Percentiles rank a stretch among this genome's conserved stretches.
Evolutionary conservation across 2,329 filamentous ascomycete genomes (phyloP).

Genomic region (Monosporascus sp.): DNA sequence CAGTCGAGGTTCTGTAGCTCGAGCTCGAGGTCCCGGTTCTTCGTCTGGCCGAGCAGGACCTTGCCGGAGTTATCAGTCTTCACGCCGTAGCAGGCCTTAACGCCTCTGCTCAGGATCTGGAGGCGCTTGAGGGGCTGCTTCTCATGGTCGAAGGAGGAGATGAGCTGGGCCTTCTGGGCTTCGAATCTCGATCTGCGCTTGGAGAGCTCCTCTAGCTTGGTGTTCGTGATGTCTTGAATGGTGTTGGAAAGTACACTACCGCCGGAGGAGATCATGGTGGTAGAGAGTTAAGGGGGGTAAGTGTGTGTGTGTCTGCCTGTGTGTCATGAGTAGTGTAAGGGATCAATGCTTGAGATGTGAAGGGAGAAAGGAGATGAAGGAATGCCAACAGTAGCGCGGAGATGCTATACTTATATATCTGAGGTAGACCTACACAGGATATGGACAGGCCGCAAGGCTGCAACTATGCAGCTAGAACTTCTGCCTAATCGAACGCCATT

Average conservation of each 20-base stretch:
- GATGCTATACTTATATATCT: too few species aligned
- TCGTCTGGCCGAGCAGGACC: conserved; percentile 28
- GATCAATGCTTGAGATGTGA: too few species aligned
- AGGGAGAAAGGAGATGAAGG: too few species aligned
- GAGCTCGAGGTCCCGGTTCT: conserved; percentile 9
- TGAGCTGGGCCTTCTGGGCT: conserved; percentile 7
- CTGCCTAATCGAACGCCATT: too few species aligned
- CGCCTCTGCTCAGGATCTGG: conserved; percentile 5
- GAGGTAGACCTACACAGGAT: too few species aligned
- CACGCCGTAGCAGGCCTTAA: conserved; percentile 5
- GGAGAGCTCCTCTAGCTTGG: conserved; percentile 25
- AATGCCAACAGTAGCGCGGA: too few species aligned
- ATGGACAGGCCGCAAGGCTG: too few species aligned
- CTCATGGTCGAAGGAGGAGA: conserved; percentile 3
- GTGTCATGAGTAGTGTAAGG: too few species aligned
- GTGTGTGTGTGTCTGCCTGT: too few species aligned
- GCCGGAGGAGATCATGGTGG: too few species aligned
- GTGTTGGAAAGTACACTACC: conserved; percentile 20
- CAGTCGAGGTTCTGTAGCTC: conserved; percentile 25
- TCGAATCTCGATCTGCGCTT: conserved; percentile 19
- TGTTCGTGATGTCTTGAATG: conserved; percentile 23
- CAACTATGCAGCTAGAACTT: too few species aligned
- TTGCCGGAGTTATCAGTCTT: conserved; percentile 16
- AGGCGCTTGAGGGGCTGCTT: conserved; percentile 7
- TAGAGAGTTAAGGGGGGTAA: too few species aligned